These are phyloP conservation scores for Colletotrichum cordylinicola DNA, from an alignment of 2,329 filamentous ascomycete genomes.

Conservation along the genomic window DNA sequence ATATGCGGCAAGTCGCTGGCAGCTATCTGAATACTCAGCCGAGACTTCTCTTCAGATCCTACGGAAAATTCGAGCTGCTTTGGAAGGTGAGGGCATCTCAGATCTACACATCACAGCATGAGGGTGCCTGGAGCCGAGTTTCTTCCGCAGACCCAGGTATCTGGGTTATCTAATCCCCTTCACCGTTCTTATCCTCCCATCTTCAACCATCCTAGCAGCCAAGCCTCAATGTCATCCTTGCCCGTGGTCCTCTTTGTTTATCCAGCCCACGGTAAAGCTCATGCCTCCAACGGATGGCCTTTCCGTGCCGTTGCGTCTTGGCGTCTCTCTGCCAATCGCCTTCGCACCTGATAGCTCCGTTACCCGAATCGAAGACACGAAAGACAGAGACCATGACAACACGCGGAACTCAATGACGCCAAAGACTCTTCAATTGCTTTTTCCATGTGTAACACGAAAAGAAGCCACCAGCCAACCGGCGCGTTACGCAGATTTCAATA, in stretches of 20 bases:
- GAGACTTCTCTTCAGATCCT: neutral
- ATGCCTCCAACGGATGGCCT: neutral
- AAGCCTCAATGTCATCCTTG: neutral
- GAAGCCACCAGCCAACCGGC: neutral
- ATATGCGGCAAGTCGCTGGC: neutral
- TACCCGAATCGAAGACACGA: neutral
- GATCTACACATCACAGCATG: neutral
- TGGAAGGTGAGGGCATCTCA: neutral
- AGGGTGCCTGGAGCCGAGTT: neutral
- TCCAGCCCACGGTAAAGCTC: neutral
- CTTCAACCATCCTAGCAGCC: fast-evolving
- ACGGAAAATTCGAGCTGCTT: neutral
- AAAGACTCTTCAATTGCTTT: neutral
- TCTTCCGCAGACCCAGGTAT: neutral
- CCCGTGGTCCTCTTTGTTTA: neutral
- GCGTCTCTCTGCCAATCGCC: neutral
- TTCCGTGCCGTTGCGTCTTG: slow-evolving; percentile 4
- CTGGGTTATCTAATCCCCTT: neutral
- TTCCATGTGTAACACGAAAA: neutral
- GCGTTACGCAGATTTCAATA: slow-evolving; percentile 4
- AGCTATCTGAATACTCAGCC: neutral
- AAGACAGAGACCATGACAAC: neutral
- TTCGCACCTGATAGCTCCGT: neutral
- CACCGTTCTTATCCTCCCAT: neutral
- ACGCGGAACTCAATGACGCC: neutral